These are phyloP conservation scores for Gymnopilus junonius DNA, from an alignment of 768 basidiomycete genomes.

Conservation along the genomic window DNA sequence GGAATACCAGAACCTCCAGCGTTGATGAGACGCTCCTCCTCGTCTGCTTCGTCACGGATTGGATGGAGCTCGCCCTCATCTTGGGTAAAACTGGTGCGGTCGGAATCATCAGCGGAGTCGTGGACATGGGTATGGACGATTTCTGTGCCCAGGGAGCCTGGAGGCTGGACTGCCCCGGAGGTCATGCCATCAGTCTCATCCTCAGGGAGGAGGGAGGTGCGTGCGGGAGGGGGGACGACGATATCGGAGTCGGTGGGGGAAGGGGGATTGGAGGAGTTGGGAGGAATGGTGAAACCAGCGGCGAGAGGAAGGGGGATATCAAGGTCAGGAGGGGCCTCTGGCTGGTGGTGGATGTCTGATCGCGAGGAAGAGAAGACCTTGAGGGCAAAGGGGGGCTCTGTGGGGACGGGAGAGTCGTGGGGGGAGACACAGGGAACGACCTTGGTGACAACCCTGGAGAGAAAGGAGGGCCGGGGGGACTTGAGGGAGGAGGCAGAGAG, in stretches of 20 bases:
- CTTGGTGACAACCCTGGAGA: conserved; percentile 65
- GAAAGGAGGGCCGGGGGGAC: conserved; percentile 55
- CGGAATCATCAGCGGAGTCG: conserved; percentile 55
- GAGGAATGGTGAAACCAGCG: conserved; percentile 31
- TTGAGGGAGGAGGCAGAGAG: conserved; percentile 41
- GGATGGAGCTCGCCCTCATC: conserved; percentile 59
- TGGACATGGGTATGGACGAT: conserved; percentile 44
- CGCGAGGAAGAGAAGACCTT: conserved; percentile 22
- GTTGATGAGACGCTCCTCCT: conserved; percentile 88
- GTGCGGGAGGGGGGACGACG: conserved; percentile 44
- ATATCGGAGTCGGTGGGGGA: conserved; percentile 35
- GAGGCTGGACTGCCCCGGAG: conserved; percentile 90
- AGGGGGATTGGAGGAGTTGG: conserved; percentile 30
- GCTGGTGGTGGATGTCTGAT: conserved; percentile 15
- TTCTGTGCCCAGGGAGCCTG: conserved; percentile 75
- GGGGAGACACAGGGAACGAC: conserved; percentile 71
- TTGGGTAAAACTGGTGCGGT: conserved; percentile 69
- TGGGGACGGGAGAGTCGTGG: conserved; percentile 43
- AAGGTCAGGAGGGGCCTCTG: conserved; percentile 16
- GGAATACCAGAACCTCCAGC: conserved; percentile 96
- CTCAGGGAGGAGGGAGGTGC: conserved; percentile 39
- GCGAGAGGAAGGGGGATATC: conserved; percentile 28
- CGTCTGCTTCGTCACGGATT: conserved; percentile 75
- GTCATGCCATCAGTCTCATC: conserved; percentile 86
- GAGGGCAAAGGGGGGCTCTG: conserved; percentile 25